Conservation (phyloP, 1,139 yeast species). For the Wickerhamomyces sp. region DNA sequence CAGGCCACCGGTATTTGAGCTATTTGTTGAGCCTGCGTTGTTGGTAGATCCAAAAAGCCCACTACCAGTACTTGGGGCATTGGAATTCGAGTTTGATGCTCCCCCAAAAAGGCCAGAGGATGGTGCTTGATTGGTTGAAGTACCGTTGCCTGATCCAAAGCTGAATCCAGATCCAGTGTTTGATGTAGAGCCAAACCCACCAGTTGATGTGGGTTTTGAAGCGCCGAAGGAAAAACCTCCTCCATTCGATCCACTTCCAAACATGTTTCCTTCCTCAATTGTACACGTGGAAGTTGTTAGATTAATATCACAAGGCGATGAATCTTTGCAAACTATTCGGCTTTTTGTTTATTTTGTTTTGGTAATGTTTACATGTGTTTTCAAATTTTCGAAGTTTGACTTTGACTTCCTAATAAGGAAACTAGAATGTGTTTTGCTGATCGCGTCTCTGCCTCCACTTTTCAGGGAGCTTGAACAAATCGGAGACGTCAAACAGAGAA, state of each 20-base stretch:
- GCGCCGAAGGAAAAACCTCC: constrained; percentile 4
- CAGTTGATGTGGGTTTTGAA: constrained; percentile 2
- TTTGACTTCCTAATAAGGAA: neutral
- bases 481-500: no score
- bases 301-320: no score
- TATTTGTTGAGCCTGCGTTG: constrained; percentile 5
- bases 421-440: neutral
- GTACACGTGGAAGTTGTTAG: no score
- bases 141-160: constrained; percentile 12
- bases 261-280: constrained; percentile 5
- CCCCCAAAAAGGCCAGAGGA: constrained; percentile 19
- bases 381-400: no score
- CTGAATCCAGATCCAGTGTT: constrained; percentile 2
- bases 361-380: neutral
- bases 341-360: no score
- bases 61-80: constrained; percentile 20
- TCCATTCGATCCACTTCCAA: constrained; percentile 5
- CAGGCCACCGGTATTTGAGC: constrained; percentile 19
- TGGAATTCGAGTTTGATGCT: neutral
- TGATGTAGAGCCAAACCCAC: constrained; percentile 1
- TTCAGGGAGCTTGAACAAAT: no score
- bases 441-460: no score
- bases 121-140: constrained; percentile 3
- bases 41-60: constrained; percentile 27
- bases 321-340: no score